Percentiles rank a stretch among this genome's conserved stretches.
These are phyloP conservation scores for Bipolaris victoriae DNA, from an alignment of 2,329 filamentous ascomycete genomes.

Conservation along the genomic window DNA sequence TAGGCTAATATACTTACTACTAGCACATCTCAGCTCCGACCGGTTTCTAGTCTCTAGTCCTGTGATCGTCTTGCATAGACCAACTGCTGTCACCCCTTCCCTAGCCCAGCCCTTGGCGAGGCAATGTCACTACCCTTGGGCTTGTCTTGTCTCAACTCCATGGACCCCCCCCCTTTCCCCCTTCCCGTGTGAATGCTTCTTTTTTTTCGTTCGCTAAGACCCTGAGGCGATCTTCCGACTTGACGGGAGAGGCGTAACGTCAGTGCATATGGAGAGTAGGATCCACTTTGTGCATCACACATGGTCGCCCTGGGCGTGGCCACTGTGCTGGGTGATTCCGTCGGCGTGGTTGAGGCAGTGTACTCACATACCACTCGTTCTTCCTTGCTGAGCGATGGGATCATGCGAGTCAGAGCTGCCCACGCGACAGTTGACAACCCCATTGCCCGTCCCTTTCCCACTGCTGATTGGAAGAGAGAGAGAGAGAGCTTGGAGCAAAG, in stretches of 20 bases:
- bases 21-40: slow-evolving; percentile 1
- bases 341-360: not conserved
- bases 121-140: too few relatives aligned
- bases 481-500: not conserved
- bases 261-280: not conserved
- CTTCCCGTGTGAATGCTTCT: too few relatives aligned
- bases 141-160: slow-evolving; percentile 5
- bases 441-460: not conserved
- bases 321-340: not conserved
- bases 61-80: slow-evolving; percentile 6
- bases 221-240: not conserved
- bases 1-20: slow-evolving; percentile 3
- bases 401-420: not conserved
- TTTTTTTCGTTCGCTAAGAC: not conserved
- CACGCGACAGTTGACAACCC: not conserved
- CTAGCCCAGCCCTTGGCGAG: too few relatives aligned
- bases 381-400: slow-evolving; percentile 2
- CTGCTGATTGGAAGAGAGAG: not conserved
- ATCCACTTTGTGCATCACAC: not conserved
- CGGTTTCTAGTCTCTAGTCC: not conserved
- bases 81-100: not conserved
- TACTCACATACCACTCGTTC: not conserved
- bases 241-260: not conserved
- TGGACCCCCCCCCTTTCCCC: not conserved
- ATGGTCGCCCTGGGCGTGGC: not conserved